Base-by-base conservation (phyloP, 2,329 filamentous ascomycete species). In the Paecilomyces niveus region DNA sequence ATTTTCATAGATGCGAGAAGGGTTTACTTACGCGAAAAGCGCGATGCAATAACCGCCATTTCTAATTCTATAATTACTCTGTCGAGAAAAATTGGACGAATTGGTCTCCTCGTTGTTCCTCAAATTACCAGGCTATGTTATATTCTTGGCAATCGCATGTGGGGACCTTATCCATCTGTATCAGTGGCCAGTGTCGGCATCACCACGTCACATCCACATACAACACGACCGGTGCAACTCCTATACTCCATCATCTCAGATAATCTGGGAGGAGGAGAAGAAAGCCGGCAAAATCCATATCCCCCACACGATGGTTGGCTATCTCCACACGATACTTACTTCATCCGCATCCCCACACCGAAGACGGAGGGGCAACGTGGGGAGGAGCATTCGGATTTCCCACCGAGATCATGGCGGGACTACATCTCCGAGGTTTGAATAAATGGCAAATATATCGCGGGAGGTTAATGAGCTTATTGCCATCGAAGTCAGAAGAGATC, bases 1-100 rank as follows among this genome's bases (percentile, higher is more conserved):
- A n/a, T n/a, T n/a, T 49, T 53, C 18, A 11, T 5, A 29, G 29
- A 45, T 13, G 13, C 8, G 31, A 22, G 22, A 2, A 9, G 10
- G 1, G 24, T 8, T 22, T 9, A 35, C 54, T 54, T 51, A 54
- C 45, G 55, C 10, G 72, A 73, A 52, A 75, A 75, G 13, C 70
- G 70, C 10, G 72, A 72, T 24, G 72, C 70, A 53, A 74, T 72
- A 7, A n/a, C 15, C 15, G 39, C 39, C 39, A 45, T 45, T 45
- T 45, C 3, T 3, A 18, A 45, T 7, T 8, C n/a, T 21, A 21
- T n/a, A n/a, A 9, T 18, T 18, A 45, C 8, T 18, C 39, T 45
- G 18, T 18, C n/a, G 7, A 18, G 18, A 18, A 45, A 10, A 18
- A 39, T n/a, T 22, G 13, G n/a, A 39, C n/a, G 5, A 39, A 5